Base-by-base conservation (phyloP, 306 rosid genomes). In the Prosopis cineraria region DNA sequence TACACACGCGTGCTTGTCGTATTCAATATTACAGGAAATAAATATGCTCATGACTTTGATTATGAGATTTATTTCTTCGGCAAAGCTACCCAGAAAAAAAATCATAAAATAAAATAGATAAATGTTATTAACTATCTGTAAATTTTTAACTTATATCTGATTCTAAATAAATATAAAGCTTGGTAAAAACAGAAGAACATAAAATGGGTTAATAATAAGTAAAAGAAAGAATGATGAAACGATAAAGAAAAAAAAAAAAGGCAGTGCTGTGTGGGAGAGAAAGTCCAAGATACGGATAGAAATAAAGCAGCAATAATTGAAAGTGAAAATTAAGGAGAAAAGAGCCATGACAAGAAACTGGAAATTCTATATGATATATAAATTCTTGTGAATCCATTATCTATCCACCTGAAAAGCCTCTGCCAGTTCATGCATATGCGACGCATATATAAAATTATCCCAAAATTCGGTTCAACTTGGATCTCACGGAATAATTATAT, bases 401-500 rank as follows among this genome's bases (percentile, higher is more conserved):
- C 7, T 37, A 75, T 76, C 25, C 69, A 64, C 25, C 19, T 37
- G 14, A 16, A 59, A 79, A 68, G 75, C 65, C 65, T 48, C 27
- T 72, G 11, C 16, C 52, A 71, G 74, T 78, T 83, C 79, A n/a
- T 70, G 75, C 85, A 84, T 55, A 55, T 55, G 6, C 62, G 14
- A 53, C 29, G 22, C 13, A 53, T 1, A 47, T 5, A 55, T 39
- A 58, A 11, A 20, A 10, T 77, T 68, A 82, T 77, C 36, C 87
- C 76, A 86, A 83, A 68, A 81, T 78, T 76, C 24, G 79, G 76
- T 84, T 80, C 85, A 88, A 85, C 63, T 73, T 59, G 90, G 85
- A 86, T 68, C 55, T 12, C 75, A 81, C 73, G 68, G 80, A 84
- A 83, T 82, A 44, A 20, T 59, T 19, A 37, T 67, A 39, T 53